These are phyloP conservation scores for Corylus heterophylla DNA, from an alignment of 306 rosid species.

Conservation along the genomic window DNA sequence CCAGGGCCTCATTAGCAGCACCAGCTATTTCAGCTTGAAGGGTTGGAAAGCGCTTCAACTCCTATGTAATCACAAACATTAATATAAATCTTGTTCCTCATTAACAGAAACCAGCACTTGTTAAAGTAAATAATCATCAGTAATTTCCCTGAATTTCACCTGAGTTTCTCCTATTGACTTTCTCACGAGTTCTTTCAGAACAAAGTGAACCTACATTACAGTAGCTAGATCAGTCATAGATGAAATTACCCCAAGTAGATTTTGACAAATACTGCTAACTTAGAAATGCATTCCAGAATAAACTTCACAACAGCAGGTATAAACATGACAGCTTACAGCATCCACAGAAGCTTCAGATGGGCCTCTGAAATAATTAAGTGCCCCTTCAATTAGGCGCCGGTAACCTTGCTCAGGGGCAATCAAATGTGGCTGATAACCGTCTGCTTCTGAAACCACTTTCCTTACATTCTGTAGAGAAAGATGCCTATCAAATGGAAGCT, in stretches of 20 bases:
- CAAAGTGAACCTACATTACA: slow-evolving; percentile 78
- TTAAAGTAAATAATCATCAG: slow-evolving; percentile 4
- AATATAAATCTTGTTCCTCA: slow-evolving; percentile 3
- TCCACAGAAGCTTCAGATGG: slow-evolving; percentile 99
- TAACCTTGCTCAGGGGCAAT: slow-evolving; percentile 99
- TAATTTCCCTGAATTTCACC: slow-evolving; percentile 42
- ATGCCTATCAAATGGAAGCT: slow-evolving; percentile 99
- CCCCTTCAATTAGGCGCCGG: slow-evolving; percentile 84
- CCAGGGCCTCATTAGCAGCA: slow-evolving; percentile 78
- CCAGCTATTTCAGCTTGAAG: slow-evolving; percentile 84
- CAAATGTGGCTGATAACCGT: slow-evolving; percentile 99
- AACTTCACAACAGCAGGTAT: slow-evolving; percentile 2
- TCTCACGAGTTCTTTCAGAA: slow-evolving; percentile 96
- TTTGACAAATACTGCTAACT: background rate
- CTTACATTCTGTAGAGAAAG: slow-evolving; percentile 86
- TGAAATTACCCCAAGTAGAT: background rate
- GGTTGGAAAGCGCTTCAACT: slow-evolving; percentile 80
- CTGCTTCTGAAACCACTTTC: slow-evolving; percentile 96
- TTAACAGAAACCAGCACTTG: background rate
- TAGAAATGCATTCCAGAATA: slow-evolving; percentile 1
- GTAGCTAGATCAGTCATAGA: slow-evolving; percentile 21
- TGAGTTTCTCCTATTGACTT: slow-evolving; percentile 89
- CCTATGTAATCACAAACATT: slow-evolving; percentile 48
- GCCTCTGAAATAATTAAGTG: slow-evolving; percentile 85
- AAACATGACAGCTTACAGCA: slow-evolving; percentile 65